Conservation (phyloP, 2,329 filamentous ascomycete genomes). For the Leptographium procerum region DNA sequence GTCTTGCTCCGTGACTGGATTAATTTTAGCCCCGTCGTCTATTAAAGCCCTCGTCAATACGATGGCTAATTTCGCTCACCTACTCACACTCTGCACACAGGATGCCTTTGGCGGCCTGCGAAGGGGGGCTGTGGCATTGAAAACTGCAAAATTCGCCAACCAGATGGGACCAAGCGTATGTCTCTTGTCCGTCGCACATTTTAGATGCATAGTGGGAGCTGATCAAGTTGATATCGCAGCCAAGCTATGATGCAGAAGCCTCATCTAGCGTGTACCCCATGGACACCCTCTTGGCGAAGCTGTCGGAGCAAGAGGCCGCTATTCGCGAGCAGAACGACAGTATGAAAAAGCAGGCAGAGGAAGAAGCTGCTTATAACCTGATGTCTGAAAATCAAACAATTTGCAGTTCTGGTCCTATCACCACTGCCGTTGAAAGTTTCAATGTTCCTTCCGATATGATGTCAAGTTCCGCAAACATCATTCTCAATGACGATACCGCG, state of each 20-base stretch:
- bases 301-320: conserved; percentile 59
- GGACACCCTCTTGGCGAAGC: conserved; percentile 62
- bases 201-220: not conserved
- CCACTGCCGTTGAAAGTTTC: conserved; percentile 44
- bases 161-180: conserved; percentile 42
- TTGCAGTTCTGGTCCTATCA: conserved; percentile 50
- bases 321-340: conserved; percentile 47
- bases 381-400: conserved; percentile 37
- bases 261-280: conserved; percentile 39
- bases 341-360: conserved; percentile 23
- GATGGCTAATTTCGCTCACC: not conserved
- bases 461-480: conserved; percentile 41
- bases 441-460: conserved; percentile 30
- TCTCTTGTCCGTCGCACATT: not conserved
- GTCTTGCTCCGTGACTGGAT: not conserved
- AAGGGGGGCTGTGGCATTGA: conserved; percentile 34
- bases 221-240: conserved; percentile 28
- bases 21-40: not conserved
- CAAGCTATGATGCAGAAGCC: conserved; percentile 28
- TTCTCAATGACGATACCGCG: conserved; percentile 28
- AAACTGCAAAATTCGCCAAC: conserved; percentile 44
- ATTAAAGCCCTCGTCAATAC: no score
- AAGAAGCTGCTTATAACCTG: conserved; percentile 1
- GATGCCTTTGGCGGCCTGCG: conserved; percentile 19
- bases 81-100: conserved; percentile 1